These are phyloP conservation scores for Strobilomyces echinocephalus DNA, from an alignment of 768 basidiomycete species.

Conservation along the genomic window DNA sequence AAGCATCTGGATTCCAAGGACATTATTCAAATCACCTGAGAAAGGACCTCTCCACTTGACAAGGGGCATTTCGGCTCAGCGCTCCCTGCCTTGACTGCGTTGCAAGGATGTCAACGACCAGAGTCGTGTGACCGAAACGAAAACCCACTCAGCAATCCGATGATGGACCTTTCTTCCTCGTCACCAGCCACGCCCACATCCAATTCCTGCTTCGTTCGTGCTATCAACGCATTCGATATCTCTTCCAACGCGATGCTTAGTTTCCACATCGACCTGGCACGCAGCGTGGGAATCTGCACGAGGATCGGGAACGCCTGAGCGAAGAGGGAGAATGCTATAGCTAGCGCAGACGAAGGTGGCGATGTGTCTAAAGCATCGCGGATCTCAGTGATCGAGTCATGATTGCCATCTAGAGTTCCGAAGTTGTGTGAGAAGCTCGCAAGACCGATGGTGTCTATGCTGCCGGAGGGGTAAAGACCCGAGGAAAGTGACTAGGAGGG, in stretches of 20 bases:
- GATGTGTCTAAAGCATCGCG: constrained; percentile 36
- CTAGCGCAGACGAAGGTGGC: constrained; percentile 18
- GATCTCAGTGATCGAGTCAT: constrained; percentile 35
- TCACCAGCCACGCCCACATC: constrained; percentile 17
- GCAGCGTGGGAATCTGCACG: constrained; percentile 34
- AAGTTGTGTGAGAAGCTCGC: constrained; percentile 60
- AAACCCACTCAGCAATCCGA: constrained; percentile 23
- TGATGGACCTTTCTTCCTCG: constrained; percentile 26
- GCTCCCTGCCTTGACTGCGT: constrained; percentile 8
- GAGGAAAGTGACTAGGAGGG: background rate
- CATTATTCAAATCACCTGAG: too few relatives aligned
- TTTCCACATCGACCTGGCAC: constrained; percentile 15
- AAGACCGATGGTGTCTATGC: constrained; percentile 55
- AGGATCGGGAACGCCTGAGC: constrained; percentile 36
- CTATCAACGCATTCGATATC: constrained; percentile 39
- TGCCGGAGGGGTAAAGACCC: constrained; percentile 11
- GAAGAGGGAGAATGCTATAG: constrained; percentile 33
- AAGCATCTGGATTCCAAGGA: background rate
- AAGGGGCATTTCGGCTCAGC: too few relatives aligned
- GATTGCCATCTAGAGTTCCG: constrained; percentile 46
- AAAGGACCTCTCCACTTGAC: too few relatives aligned
- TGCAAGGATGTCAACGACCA: background rate
- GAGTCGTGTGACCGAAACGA: background rate
- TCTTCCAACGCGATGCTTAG: constrained; percentile 28
- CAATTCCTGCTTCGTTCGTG: constrained; percentile 27